Conservation (phyloP, 2,329 filamentous ascomycete species). For the Hymenoscyphus linearis region DNA sequence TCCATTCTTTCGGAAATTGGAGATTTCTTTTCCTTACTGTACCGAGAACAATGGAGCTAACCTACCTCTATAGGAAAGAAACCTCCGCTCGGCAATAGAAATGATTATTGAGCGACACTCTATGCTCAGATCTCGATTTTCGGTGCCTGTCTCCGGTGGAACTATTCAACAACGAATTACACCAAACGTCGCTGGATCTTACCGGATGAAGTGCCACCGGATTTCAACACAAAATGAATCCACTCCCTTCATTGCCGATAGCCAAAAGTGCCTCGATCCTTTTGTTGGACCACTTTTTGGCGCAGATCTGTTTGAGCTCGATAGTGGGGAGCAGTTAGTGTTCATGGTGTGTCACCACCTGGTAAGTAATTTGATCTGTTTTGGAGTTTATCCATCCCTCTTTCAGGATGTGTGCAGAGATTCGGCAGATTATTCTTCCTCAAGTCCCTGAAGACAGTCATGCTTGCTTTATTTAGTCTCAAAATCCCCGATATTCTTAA, state of each 20-base stretch:
- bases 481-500: too few relatives aligned
- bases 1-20: too few relatives aligned
- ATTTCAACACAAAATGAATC: not conserved
- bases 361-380: not conserved
- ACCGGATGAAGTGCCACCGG: conserved; percentile 1
- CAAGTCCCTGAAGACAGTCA: too few relatives aligned
- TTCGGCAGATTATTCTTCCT: too few relatives aligned
- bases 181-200: conserved; percentile 17
- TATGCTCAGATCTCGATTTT: conserved; percentile 37
- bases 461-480: too few relatives aligned
- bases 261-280: conserved; percentile 32
- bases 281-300: conserved; percentile 19
- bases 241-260: conserved; percentile 8
- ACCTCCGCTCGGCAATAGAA: conserved; percentile 24
- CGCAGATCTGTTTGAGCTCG: conserved; percentile 20
- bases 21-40: too few relatives aligned
- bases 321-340: conserved; percentile 32
- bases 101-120: conserved; percentile 34
- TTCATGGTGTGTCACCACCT: conserved; percentile 25
- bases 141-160: conserved; percentile 19
- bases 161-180: conserved; percentile 33
- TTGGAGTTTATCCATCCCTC: too few relatives aligned
- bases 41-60: too few relatives aligned
- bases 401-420: too few relatives aligned
- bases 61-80: not conserved